Evolutionary conservation across 1,139 yeast species (phyloP).

Genomic region (Fermentozyma sake): DNA sequence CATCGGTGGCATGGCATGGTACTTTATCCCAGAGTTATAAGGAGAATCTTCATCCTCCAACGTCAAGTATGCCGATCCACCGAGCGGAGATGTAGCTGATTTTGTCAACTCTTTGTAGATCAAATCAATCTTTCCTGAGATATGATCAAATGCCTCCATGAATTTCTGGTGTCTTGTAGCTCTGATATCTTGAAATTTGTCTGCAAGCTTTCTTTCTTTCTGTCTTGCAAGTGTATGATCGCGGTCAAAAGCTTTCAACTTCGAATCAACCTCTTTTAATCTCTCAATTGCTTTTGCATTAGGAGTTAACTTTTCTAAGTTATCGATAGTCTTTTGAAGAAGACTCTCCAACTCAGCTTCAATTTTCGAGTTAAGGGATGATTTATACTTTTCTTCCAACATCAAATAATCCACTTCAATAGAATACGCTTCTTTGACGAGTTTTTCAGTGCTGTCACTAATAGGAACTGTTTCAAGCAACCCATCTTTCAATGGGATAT

Average conservation of each 20-base stretch:
- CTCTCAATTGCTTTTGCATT: conserved; percentile 79
- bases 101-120: conserved; percentile 88
- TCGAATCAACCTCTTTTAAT: conserved; percentile 61
- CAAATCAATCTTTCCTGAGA: conserved; percentile 65
- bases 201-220: conserved; percentile 52
- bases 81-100: conserved; percentile 62
- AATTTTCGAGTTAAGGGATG: conserved; percentile 30
- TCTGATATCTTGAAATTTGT: conserved; percentile 58
- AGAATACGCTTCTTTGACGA: conserved; percentile 38
- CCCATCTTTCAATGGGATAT: conserved; percentile 62
- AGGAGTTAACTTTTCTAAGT: conserved; percentile 64
- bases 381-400: conserved; percentile 45
- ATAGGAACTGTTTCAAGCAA: conserved; percentile 47
- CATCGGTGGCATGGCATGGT: conserved; percentile 96
- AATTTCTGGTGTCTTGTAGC: conserved; percentile 57
- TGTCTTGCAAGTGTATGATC: conserved; percentile 64
- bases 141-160: conserved; percentile 71
- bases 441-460: conserved; percentile 34
- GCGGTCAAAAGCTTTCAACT: conserved; percentile 55
- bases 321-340: conserved; percentile 31
- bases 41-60: conserved; percentile 91
- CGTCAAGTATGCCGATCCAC: conserved; percentile 89
- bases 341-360: conserved; percentile 45
- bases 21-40: conserved; percentile 74
- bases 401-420: conserved; percentile 54